Evolutionary conservation across 176 grass and related monocot species (phyloP), one percentile per base, ranked within the genome.

Genomic region (Metroxylon sagu): DNA sequence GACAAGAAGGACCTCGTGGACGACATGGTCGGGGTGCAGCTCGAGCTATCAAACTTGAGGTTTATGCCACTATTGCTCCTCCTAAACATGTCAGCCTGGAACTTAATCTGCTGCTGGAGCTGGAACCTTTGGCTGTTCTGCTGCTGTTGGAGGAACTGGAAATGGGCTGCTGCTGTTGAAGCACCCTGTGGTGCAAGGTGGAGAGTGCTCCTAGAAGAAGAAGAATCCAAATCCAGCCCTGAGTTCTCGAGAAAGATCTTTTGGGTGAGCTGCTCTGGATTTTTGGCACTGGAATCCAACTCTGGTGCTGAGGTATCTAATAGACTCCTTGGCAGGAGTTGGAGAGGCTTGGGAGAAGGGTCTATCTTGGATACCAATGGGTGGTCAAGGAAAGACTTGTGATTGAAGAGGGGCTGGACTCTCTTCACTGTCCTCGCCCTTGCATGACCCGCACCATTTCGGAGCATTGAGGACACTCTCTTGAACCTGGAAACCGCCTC

Each of bases 401-500:
- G 53, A 62, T 51, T 64, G 29, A 73, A 59, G 28, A 84, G 72
- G 29, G 59, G 50, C 25, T 52, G 52, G 28, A 57, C 71, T 80
- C 56, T 76, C 16, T 63, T 71, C 4, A 30, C 58, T 48, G 82
- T 60, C 67, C 88, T 88, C 29, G 57, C 76, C 68, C 82, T 88
- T 66, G 88, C 82, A 39, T 92, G 88, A 14, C 81, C 71, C 8
- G 16, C 67, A 4, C 54, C 35, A 49, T 68, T 69, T 70, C 19
- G 49, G 43, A 98, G 84, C 54, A 98, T 67, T 49, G 81, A 76
- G 8, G 59, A 52, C 12, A 98, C 93, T 50, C 78, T 92, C 57
- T 72, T 98, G 79, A 98, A 92, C 68, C 76, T 82, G 26, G 81
- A 76, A 68, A 89, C 72, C 2, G 84, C 84, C 18, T 85, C 87